Percentiles rank a stretch among this genome's conserved stretches.
phyloP scores from a whole-genome alignment of 768 basidiomycete species.

The Cystofilobasidium ferigula region DNA sequence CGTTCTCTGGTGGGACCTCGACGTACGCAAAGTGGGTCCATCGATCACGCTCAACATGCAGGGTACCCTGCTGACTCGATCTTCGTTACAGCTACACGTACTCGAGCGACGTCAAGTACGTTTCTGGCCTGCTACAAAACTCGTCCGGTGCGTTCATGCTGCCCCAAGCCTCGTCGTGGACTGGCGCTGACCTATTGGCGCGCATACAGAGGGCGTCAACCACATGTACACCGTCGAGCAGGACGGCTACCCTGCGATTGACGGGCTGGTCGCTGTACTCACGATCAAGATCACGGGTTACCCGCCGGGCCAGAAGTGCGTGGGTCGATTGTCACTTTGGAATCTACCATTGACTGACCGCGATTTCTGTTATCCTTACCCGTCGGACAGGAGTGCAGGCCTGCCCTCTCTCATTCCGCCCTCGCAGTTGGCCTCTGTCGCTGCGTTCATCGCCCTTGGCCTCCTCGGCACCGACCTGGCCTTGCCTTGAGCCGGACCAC shows the following conservation, averaged over 20 bases:
- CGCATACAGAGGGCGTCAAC: conserved; percentile 37
- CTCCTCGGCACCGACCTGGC: too few species aligned
- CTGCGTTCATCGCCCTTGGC: too few species aligned
- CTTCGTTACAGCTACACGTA: conserved; percentile 52
- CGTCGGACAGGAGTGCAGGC: too few species aligned
- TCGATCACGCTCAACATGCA: not conserved
- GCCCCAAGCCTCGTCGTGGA: not conserved
- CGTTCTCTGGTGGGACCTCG: conserved; percentile 55
- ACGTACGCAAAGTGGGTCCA: conserved; percentile 42
- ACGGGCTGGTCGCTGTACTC: conserved; percentile 72
- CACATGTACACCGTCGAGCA: conserved; percentile 35
- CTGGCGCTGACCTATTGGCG: too few species aligned
- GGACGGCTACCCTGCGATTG: conserved; percentile 44
- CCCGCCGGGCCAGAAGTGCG: conserved; percentile 4
- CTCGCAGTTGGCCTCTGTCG: too few species aligned
- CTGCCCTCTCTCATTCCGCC: too few species aligned
- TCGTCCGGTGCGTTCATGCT: conserved; percentile 32
- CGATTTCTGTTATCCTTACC: too few species aligned
- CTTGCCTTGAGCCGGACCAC: too few species aligned
- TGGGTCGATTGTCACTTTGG: too few species aligned
- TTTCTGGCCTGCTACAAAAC: conserved; percentile 60
- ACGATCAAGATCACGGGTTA: conserved; percentile 51
- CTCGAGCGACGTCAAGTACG: conserved; percentile 55
- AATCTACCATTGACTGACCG: too few species aligned
- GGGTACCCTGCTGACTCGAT: not conserved